These are phyloP conservation scores for Vigna hirtella DNA, from an alignment of 306 rosid genomes.

Conservation along the genomic window DNA sequence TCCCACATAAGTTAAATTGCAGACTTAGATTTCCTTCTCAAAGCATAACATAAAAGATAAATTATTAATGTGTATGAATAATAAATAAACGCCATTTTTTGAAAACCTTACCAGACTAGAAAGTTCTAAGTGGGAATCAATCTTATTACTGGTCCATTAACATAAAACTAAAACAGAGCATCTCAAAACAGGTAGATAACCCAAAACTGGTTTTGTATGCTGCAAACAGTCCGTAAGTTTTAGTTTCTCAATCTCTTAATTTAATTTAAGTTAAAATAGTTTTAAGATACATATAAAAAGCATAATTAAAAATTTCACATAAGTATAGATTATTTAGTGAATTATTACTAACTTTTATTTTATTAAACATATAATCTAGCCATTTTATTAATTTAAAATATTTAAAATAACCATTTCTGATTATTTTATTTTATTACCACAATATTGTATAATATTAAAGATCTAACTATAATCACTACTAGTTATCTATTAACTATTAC, in stretches of 20 bases:
- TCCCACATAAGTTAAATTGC: background rate
- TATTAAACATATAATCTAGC: no score
- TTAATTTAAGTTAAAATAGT: no score
- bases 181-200: background rate
- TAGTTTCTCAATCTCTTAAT: background rate
- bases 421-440: no score
- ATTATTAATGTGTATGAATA: background rate
- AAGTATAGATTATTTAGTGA: no score
- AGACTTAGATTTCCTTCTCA: background rate
- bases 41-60: background rate
- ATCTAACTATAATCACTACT: background rate
- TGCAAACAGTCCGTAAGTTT: no score
- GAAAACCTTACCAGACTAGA: background rate
- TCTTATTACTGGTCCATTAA: background rate
- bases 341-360: no score
- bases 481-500: no score
- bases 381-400: no score
- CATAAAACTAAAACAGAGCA: background rate
- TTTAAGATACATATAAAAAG: background rate
- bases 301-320: no score
- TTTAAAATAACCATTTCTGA: background rate
- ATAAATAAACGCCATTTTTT: background rate
- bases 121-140: background rate
- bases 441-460: no score
- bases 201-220: background rate